These are phyloP conservation scores for Aspergillus tamarii DNA, from an alignment of 2,329 filamentous ascomycete genomes.

Conservation along the genomic window DNA sequence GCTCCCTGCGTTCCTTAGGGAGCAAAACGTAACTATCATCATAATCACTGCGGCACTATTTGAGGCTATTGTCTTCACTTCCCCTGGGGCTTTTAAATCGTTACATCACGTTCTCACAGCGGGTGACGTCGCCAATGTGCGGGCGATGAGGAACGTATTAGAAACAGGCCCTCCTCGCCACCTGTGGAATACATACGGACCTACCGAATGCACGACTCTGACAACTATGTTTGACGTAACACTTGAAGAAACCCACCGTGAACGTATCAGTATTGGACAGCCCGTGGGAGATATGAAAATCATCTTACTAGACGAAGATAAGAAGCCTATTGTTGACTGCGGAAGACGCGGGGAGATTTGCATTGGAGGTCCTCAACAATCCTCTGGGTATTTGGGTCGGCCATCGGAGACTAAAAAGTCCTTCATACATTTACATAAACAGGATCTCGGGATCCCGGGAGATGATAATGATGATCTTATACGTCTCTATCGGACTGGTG, in stretches of 20 bases:
- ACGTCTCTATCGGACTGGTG: conserved; percentile 70
- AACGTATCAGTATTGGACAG: conserved; percentile 8
- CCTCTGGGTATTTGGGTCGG: conserved; percentile 68
- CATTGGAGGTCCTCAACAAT: conserved; percentile 73
- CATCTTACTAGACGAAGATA: conserved; percentile 8
- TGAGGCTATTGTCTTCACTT: conserved; percentile 1
- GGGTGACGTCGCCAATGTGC: conserved; percentile 13
- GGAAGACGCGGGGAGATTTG: conserved; percentile 81
- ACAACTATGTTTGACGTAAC: conserved; percentile 9
- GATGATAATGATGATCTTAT: background rate
- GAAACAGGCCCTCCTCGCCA: conserved; percentile 12
- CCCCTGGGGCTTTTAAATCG: conserved; percentile 7
- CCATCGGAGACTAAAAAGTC: conserved; percentile 65
- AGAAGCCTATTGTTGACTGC: background rate
- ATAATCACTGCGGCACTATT: conserved; percentile 12
- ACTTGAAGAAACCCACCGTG: conserved; percentile 9
- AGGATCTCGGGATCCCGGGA: background rate
- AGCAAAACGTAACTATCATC: background rate
- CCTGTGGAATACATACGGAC: conserved; percentile 21
- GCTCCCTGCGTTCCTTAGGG: background rate
- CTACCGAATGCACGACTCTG: conserved; percentile 17
- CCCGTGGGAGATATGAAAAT: conserved; percentile 14
- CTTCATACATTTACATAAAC: conserved; percentile 56
- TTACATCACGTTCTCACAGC: conserved; percentile 12
- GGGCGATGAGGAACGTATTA: conserved; percentile 10